Evolutionary conservation across 2,329 filamentous ascomycete species (phyloP).

Genomic region (Ilyonectria sp.): DNA sequence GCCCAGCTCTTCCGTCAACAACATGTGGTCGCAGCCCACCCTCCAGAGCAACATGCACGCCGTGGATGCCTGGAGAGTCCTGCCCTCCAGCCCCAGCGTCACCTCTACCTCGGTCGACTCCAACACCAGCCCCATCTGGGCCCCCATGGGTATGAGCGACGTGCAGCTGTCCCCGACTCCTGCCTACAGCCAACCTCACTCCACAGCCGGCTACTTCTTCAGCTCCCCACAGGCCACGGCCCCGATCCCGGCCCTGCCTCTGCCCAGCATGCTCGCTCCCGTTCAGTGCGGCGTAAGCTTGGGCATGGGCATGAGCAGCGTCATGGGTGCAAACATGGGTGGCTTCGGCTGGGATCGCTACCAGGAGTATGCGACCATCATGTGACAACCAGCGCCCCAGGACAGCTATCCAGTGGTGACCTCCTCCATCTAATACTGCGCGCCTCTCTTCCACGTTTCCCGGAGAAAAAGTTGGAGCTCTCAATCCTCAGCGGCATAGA

Average conservation of each 20-base stretch:
- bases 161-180: constrained; percentile 84
- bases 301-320: constrained; percentile 74
- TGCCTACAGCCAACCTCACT: constrained; percentile 81
- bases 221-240: constrained; percentile 82
- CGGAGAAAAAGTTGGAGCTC: constrained; percentile 52
- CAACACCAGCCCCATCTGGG: constrained; percentile 81
- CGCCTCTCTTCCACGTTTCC: constrained; percentile 50
- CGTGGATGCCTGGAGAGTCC: constrained; percentile 90
- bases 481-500: constrained; percentile 57
- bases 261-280: constrained; percentile 88
- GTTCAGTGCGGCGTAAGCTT: constrained; percentile 84
- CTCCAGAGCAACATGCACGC: constrained; percentile 75
- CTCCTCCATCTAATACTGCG: constrained; percentile 60
- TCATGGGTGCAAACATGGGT: constrained; percentile 55
- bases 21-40: constrained; percentile 85
- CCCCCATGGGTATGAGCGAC: constrained; percentile 81
- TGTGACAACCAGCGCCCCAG: constrained; percentile 78
- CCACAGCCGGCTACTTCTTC: constrained; percentile 83
- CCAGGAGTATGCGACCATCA: constrained; percentile 88
- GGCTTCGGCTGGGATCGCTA: constrained; percentile 89
- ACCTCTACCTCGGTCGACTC: constrained; percentile 80
- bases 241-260: constrained; percentile 81
- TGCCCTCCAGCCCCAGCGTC: constrained; percentile 89
- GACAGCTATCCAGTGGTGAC: constrained; percentile 65
- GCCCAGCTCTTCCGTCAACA: constrained; percentile 83